Conservation (phyloP, 768 basidiomycete genomes). For the Amanita fuliginea region DNA sequence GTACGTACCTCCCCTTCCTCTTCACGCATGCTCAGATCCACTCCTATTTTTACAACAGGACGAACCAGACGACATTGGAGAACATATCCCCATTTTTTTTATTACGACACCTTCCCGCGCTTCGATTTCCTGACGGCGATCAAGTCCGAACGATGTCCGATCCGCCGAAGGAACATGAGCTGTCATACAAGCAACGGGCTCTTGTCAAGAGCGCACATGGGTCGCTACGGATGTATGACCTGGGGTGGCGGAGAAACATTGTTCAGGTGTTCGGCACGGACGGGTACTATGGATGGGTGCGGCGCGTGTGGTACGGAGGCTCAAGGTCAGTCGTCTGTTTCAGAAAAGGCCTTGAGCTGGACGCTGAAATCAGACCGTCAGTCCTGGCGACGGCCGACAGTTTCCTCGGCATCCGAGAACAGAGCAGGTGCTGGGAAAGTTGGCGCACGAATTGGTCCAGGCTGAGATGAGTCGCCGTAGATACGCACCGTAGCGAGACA, state of each 20-base stretch:
- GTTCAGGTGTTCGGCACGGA: conserved; percentile 53
- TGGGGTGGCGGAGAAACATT: conserved; percentile 69
- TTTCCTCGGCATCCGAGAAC: conserved; percentile 63
- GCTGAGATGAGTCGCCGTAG: conserved; percentile 35
- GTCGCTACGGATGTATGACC: conserved; percentile 52
- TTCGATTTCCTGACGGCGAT: conserved; percentile 33
- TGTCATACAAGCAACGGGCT: conserved; percentile 52
- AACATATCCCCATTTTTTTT: conserved; percentile 65
- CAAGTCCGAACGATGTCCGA: conserved; percentile 33
- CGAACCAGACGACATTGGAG: conserved; percentile 82
- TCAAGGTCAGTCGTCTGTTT: conserved; percentile 34
- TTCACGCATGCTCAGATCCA: no score
- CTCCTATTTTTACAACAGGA: conserved; percentile 26
- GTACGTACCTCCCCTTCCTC: no score
- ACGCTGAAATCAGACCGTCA: conserved; percentile 11
- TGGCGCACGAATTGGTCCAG: conserved; percentile 52
- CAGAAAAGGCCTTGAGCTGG: neutral
- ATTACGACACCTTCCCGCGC: conserved; percentile 56
- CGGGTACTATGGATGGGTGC: conserved; percentile 36
- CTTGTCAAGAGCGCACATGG: conserved; percentile 56
- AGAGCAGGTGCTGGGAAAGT: conserved; percentile 51
- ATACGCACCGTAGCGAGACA: conserved; percentile 1
- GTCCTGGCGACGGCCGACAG: conserved; percentile 53
- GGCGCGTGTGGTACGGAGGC: conserved; percentile 50
- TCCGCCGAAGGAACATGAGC: conserved; percentile 63